Evolutionary conservation across 2,329 filamentous ascomycete species (phyloP).

Genomic region (Orbilia javanica): DNA sequence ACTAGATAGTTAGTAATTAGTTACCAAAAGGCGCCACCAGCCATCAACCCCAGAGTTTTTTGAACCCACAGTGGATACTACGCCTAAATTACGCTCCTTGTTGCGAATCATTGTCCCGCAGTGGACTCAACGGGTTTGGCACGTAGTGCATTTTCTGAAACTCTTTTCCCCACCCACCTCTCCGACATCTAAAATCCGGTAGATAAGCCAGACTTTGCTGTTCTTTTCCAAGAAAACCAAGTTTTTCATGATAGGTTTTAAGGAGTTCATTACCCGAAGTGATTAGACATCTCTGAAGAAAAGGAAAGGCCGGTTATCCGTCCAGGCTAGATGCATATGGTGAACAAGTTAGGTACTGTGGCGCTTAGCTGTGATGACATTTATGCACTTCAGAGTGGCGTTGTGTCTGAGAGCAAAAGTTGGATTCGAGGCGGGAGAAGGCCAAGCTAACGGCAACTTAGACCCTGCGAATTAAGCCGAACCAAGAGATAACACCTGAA

Average conservation of each 20-base stretch:
- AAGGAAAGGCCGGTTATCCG: background rate
- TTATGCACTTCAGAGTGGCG: conserved; percentile 5
- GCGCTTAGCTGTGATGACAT: background rate
- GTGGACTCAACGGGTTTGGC: background rate
- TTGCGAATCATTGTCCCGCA: conserved; percentile 14
- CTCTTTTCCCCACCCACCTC: conserved; percentile 18
- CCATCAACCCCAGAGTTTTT: conserved; percentile 1
- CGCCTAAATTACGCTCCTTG: conserved; percentile 17
- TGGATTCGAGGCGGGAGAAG: background rate
- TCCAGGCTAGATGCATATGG: background rate
- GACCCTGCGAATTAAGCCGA: background rate
- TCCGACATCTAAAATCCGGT: conserved; percentile 3
- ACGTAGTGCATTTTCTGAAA: background rate
- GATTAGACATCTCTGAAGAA: background rate
- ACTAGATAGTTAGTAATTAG: background rate
- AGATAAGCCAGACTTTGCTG: background rate
- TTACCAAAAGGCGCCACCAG: background rate
- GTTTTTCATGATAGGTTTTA: background rate
- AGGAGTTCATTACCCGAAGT: background rate
- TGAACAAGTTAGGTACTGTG: background rate
- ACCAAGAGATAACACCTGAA: background rate
- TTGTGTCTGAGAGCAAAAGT: background rate
- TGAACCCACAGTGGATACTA: conserved; percentile 9
- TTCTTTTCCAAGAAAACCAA: conserved; percentile 3
- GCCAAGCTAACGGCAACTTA: background rate